Conservation (phyloP, 208 protist genomes). For the Trypanosoma vivax region DNA sequence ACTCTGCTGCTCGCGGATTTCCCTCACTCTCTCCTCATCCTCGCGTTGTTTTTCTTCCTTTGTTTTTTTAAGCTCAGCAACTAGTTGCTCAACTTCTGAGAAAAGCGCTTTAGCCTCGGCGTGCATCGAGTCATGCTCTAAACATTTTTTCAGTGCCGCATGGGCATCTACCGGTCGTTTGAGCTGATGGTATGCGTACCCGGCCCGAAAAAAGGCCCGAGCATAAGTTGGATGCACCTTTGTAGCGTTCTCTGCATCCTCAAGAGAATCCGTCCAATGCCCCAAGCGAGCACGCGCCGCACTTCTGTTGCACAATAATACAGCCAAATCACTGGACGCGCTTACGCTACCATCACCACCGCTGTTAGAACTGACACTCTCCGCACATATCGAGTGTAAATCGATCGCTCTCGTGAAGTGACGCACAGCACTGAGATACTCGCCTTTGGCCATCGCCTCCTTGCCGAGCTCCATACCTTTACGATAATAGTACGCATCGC, state of each 20-base stretch:
- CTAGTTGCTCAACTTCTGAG: conserved; percentile 28
- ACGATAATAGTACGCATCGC: conserved; percentile 69
- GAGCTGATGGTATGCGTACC: conserved; percentile 42
- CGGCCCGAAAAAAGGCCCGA: conserved; percentile 67
- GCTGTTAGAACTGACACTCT: neutral
- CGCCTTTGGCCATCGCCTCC: conserved; percentile 55
- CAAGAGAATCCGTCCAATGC: conserved; percentile 42
- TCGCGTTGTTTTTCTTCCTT: conserved; percentile 40
- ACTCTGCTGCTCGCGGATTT: conserved; percentile 33
- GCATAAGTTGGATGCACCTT: conserved; percentile 57
- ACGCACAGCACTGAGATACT: conserved; percentile 63
- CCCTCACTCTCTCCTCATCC: conserved; percentile 23
- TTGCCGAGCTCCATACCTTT: conserved; percentile 64
- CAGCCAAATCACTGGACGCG: conserved; percentile 19
- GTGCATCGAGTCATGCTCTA: conserved; percentile 49
- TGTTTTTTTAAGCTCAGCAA: conserved; percentile 36
- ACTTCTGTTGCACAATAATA: conserved; percentile 69
- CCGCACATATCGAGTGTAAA: conserved; percentile 23
- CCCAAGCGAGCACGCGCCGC: conserved; percentile 48
- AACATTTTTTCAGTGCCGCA: conserved; percentile 42
- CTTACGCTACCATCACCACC: neutral
- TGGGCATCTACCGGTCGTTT: conserved; percentile 36
- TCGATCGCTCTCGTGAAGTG: conserved; percentile 77
- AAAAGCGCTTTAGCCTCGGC: conserved; percentile 37
- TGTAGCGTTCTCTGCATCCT: conserved; percentile 41